Evolutionary conservation across 805 yeast species (phyloP).

Genomic region (Saccharomycopsis sp.): DNA sequence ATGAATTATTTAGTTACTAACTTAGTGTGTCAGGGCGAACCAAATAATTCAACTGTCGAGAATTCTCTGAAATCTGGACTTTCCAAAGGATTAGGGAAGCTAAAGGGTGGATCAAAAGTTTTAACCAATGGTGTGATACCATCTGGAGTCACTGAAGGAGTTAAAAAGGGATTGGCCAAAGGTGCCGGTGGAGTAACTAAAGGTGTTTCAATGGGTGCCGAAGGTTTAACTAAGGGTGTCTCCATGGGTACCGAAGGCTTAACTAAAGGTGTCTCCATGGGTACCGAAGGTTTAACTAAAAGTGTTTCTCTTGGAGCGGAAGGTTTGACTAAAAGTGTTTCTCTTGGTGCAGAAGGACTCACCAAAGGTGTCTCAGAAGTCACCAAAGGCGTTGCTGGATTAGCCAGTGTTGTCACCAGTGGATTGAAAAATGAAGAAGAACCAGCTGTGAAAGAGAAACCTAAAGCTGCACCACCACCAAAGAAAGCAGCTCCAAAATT

Average conservation of each 20-base stretch:
- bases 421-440: slow-evolving; percentile 1
- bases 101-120: slow-evolving; percentile 8
- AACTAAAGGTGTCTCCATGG: slow-evolving; percentile 1
- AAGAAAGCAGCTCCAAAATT: neutral
- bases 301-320: neutral
- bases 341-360: slow-evolving; percentile 1
- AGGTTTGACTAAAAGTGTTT: slow-evolving; percentile 8
- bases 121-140: slow-evolving; percentile 1
- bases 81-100: slow-evolving; percentile 16
- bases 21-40: too few species aligned
- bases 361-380: neutral
- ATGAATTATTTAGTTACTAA: too few species aligned
- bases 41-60: too few species aligned
- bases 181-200: too few species aligned
- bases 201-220: too few species aligned
- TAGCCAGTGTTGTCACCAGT: slow-evolving; percentile 1
- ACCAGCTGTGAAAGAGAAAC: neutral
- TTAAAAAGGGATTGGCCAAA: slow-evolving; percentile 2
- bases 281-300: slow-evolving; percentile 4
- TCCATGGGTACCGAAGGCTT: slow-evolving; percentile 1
- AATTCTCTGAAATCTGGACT: neutral
- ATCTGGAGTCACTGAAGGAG: neutral
- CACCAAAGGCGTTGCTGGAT: slow-evolving; percentile 5
- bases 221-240: slow-evolving; percentile 4
- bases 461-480: slow-evolving; percentile 1